These are phyloP conservation scores for Globisporangium perplexum DNA, from an alignment of 352 stramenopile genomes.

Conservation along the genomic window DNA sequence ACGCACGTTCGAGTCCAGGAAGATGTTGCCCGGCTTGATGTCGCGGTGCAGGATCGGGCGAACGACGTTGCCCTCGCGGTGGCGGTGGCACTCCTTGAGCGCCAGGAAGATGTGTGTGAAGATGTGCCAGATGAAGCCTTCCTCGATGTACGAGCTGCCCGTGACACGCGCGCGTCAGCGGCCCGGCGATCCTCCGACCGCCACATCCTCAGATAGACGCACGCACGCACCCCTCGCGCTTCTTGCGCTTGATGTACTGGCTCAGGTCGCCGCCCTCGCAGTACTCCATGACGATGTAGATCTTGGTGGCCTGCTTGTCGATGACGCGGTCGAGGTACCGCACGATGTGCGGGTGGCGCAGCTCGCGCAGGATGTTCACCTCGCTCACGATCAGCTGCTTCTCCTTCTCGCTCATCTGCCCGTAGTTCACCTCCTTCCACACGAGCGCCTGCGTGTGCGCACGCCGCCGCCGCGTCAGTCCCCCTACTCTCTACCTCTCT, in stretches of 20 bases:
- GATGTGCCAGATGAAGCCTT: conserved; percentile 92
- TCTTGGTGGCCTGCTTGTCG: conserved; percentile 88
- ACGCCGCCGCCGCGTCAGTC: not conserved
- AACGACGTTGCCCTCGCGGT: conserved; percentile 74
- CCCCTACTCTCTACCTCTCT: not conserved
- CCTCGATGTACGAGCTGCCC: conserved; percentile 86
- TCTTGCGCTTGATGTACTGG: conserved; percentile 90
- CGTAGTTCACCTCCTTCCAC: conserved; percentile 93
- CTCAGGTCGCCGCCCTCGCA: conserved; percentile 89
- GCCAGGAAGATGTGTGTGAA: conserved; percentile 91
- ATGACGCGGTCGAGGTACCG: conserved; percentile 93
- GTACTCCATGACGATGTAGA: conserved; percentile 95
- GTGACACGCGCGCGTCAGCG: not conserved
- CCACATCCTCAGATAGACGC: no score
- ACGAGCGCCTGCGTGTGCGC: conserved; percentile 81
- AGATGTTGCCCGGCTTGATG: conserved; percentile 92
- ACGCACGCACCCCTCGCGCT: conserved; percentile 78
- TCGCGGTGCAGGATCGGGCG: conserved; percentile 88
- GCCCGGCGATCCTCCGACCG: no score
- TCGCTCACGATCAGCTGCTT: conserved; percentile 93
- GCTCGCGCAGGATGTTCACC: conserved; percentile 92
- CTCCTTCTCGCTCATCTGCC: conserved; percentile 90
- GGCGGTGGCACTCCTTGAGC: conserved; percentile 88
- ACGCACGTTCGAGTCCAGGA: conserved; percentile 85
- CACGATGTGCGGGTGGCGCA: conserved; percentile 92